A percentile compares a stretch with the other conserved stretches of the same genome.
Evolutionary conservation across 176 grass and related monocot genomes (phyloP).

Genomic region (Phyllostachys edulis): DNA sequence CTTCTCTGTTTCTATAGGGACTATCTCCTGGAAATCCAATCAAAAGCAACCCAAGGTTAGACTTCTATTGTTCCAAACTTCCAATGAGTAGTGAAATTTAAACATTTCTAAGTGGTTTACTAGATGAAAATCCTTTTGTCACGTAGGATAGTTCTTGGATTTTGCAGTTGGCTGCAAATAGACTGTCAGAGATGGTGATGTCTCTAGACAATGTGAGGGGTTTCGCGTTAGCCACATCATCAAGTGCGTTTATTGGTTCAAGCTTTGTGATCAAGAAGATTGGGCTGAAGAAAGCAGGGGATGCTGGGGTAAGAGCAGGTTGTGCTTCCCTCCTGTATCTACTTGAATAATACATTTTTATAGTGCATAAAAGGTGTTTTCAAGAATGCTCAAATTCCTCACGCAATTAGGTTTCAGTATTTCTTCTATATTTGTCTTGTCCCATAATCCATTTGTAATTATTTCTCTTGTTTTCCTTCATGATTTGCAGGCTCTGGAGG

Average conservation of each 20-base stretch:
- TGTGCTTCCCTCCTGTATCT: slow-evolving; percentile 30
- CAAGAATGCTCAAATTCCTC: not conserved
- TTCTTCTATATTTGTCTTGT: not conserved
- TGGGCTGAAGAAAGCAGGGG: slow-evolving; percentile 73
- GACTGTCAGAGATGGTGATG: slow-evolving; percentile 43
- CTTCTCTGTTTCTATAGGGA: not conserved
- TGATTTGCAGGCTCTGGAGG: slow-evolving; percentile 65
- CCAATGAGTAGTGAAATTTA: not conserved
- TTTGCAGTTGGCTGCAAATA: not conserved
- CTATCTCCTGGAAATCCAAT: not conserved
- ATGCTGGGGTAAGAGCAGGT: slow-evolving; percentile 76
- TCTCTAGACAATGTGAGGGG: slow-evolving; percentile 72
- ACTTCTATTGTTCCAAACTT: not conserved
- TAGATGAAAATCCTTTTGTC: not conserved
- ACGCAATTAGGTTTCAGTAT: not conserved
- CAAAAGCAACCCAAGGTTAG: not conserved
- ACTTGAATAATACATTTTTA: not conserved
- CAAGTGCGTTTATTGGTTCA: slow-evolving; percentile 84
- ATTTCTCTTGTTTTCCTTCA: not conserved
- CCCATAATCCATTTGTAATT: not conserved
- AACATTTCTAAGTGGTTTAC: not conserved
- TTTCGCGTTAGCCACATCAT: slow-evolving; percentile 68
- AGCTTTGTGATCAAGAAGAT: slow-evolving; percentile 95
- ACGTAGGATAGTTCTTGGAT: not conserved
- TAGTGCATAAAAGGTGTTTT: not conserved